phyloP scores from a whole-genome alignment of 768 basidiomycete genomes.

The Russula ochroleuca region DNA sequence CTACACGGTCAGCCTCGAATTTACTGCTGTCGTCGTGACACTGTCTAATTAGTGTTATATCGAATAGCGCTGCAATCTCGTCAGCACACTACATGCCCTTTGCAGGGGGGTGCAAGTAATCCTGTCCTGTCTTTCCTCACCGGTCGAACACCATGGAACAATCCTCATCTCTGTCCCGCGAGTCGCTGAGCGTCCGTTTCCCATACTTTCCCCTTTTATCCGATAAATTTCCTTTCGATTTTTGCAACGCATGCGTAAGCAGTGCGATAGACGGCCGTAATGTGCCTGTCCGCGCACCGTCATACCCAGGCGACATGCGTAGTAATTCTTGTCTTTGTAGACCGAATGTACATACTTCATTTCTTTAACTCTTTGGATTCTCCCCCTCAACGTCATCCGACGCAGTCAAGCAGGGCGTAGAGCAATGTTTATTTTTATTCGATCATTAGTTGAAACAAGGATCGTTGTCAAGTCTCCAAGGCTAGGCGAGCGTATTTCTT shows the following conservation, averaged over 20 bases:
- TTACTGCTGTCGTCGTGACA: background rate
- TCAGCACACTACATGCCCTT: constrained; percentile 13
- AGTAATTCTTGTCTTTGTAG: constrained; percentile 13
- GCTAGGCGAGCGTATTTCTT: background rate
- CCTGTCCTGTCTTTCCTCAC: constrained; percentile 13
- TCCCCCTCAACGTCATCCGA: background rate
- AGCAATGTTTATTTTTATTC: constrained; percentile 1
- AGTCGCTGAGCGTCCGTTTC: constrained; percentile 22
- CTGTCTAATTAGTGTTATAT: constrained; percentile 4
- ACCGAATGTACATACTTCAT: constrained; percentile 10
- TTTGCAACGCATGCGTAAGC: constrained; percentile 15
- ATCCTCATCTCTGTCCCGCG: background rate
- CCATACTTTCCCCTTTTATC: background rate
- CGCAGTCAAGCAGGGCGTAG: background rate
- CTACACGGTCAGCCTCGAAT: constrained; percentile 7
- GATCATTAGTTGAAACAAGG: background rate
- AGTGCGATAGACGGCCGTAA: constrained; percentile 1
- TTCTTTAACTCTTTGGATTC: background rate
- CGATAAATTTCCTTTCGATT: background rate
- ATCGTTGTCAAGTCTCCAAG: background rate
- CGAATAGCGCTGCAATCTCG: background rate
- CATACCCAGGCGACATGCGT: constrained; percentile 16
- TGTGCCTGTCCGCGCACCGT: background rate
- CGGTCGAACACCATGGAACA: constrained; percentile 13
- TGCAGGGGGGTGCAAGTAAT: constrained; percentile 6